Evolutionary conservation across 208 protist genomes (phyloP), one percentile per base, ranked within the genome.

Genomic region (Trypanosoma caninum): DNA sequence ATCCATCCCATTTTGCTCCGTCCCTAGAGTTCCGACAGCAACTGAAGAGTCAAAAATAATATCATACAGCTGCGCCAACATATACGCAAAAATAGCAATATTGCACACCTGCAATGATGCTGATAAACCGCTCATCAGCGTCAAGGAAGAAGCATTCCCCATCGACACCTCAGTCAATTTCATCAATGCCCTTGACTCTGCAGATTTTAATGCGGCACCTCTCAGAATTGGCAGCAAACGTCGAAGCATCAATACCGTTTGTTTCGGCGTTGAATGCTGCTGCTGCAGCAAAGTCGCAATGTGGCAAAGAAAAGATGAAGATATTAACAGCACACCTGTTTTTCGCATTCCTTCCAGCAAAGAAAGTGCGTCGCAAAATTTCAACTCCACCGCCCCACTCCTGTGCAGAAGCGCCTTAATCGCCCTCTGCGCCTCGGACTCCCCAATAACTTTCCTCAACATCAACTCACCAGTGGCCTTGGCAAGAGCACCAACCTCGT

Each of bases 401-500:
- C 47, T 54, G 0, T 44, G 22, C 30, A 60, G 31, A 34, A 77
- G 37, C 0, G 52, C 42, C 0, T 31, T 52, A 41, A 60, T 55
- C 9, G 59, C 64, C 31, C 33, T 51, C 7, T 28, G 35, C 23
- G 56, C 42, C 27, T 14, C 33, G 22, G 38, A n/a, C 48, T 50
- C 42, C 25, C 63, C 41, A 48, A 60, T 46, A 44, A 57, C 18
- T 18, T 52, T 46, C 13, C 25, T 40, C n/a, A 28, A 58, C 2
- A 47, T 38, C 14, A 86, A 46, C 27, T 47, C 47, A 1, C 67
- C 45, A 18, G 74, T 44, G 11, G 38, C 33, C 16, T 65, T 61
- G 3, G 76, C 63, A 25, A 89, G 65, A 27, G 61, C 58, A 7
- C 63, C 69, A 37, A 84, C 65, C 35, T 77, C 72, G 37, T 72